Conservation (phyloP, 116 monocot genomes). For the Dioscorea cayenensis region DNA sequence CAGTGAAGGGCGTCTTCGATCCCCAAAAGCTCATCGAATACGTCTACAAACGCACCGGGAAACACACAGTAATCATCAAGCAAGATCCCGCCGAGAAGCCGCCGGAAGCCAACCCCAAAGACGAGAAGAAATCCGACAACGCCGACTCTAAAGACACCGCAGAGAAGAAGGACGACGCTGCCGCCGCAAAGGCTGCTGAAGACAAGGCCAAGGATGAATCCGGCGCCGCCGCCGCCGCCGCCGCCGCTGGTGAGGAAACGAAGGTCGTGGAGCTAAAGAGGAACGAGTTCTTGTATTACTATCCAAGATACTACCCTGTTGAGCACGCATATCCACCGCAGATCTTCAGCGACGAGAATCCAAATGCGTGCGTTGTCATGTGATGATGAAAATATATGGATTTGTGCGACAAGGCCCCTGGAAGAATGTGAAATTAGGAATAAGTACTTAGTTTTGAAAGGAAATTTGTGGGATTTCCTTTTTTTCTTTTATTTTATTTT, state of each 20-base stretch:
- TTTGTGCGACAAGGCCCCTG: background rate
- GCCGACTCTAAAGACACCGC: constrained; percentile 3
- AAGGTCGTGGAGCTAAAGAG: constrained; percentile 40
- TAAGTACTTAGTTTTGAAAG: background rate
- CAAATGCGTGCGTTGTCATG: constrained; percentile 75
- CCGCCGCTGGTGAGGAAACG: background rate
- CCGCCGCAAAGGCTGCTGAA: background rate
- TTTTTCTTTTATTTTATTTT: background rate
- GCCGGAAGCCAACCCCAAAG: constrained; percentile 3
- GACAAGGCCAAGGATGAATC: constrained; percentile 9
- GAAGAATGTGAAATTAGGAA: background rate
- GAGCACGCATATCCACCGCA: constrained; percentile 65
- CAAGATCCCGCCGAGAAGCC: constrained; percentile 34
- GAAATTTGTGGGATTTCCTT: background rate
- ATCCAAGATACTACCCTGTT: constrained; percentile 40
- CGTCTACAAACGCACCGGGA: constrained; percentile 63
- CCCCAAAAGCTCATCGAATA: constrained; percentile 46
- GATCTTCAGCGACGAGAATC: constrained; percentile 88
- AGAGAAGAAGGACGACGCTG: constrained; percentile 11
- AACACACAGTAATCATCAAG: constrained; percentile 69
- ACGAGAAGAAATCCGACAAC: constrained; percentile 4
- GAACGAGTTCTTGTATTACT: constrained; percentile 61
- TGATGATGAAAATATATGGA: constrained; percentile 19
- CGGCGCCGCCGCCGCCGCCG: constrained; percentile 5
- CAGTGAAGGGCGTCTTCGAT: constrained; percentile 55